These are phyloP conservation scores for Monilinia laxa DNA, from an alignment of 2,329 filamentous ascomycete genomes.

Conservation along the genomic window DNA sequence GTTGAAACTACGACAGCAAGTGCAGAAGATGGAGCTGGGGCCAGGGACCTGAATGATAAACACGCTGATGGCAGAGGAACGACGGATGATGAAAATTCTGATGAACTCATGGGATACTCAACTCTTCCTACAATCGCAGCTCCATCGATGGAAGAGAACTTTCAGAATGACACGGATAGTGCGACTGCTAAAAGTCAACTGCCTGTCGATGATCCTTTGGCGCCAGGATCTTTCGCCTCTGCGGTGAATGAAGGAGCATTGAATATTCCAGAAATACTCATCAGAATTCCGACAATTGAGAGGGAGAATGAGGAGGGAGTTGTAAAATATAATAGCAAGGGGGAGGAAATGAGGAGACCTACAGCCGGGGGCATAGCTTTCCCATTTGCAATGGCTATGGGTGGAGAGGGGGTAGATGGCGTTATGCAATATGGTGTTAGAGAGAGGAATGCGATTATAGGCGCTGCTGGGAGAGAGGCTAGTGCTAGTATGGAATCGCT, in stretches of 20 bases:
- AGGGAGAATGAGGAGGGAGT: not conserved
- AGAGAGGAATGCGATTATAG: slow-evolving; percentile 5
- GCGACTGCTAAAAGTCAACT: not conserved
- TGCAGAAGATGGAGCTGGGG: slow-evolving; percentile 46
- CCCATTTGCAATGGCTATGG: slow-evolving; percentile 11
- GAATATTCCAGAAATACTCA: not conserved
- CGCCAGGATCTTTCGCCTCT: not conserved
- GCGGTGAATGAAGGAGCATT: not conserved
- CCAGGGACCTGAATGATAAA: slow-evolving; percentile 37
- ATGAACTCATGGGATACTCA: not conserved
- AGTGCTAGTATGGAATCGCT: slow-evolving; percentile 11
- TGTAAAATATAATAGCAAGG: not conserved
- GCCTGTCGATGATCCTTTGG: not conserved
- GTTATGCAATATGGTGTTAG: slow-evolving; percentile 9
- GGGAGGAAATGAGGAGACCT: slow-evolving; percentile 12
- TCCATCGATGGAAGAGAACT: no score
- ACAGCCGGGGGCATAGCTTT: slow-evolving; percentile 12
- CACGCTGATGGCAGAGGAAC: slow-evolving; percentile 38
- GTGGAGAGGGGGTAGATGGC: slow-evolving; percentile 5
- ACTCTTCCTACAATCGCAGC: no score
- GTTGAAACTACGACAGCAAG: slow-evolving; percentile 41
- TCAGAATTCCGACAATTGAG: not conserved
- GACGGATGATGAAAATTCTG: not conserved
- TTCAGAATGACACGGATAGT: not conserved
- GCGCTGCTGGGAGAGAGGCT: not conserved